Evolutionary conservation across 441 rosid genomes (phyloP), one percentile per base, ranked within the genome.

Genomic region (Jatropha podagrica): DNA sequence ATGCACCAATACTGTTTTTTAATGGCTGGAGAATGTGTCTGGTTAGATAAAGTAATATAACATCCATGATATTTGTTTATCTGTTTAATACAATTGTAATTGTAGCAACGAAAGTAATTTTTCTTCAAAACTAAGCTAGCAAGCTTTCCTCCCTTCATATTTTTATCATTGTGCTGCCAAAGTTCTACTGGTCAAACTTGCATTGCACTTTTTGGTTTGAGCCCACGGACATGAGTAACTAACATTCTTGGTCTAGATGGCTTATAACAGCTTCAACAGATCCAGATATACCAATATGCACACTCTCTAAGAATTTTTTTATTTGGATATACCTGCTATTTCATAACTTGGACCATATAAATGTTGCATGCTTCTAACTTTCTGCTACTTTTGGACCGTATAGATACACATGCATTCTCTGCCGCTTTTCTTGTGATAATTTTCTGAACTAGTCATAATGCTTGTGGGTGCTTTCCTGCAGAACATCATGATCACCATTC

Each of bases 401-500:
- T 42, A 0, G 46, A 3, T 42, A 32, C 32, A 32, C 32, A 32
- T 32, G 32, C 32, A 32, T 32, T 12, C 14, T 69, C 0, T 18
- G 46, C 18, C 13, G 38, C 40, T 40, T 51, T 76, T 3, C 32
- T n/a, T 63, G 11, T 75, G 38, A 37, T 23, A 63, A 17, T 52
- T n/a, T 40, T 63, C 40, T 67, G 58, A 66, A 60, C 60, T 63
- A 52, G 66, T 26, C 38, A 9, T 40, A 38, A 38, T 44, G 5
- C 40, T 20, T 72, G 46, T 73, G 83, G 72, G 18, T 64, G 71
- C 63, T 69, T 38, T 42, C n/a, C 1, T 72, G 82, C 91, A 92
- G 94, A 88, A 52, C 90, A 88, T 85, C 89, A 89, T 76, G 84
- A 65, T 79, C 89, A 85, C 72, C 98, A 91, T 82, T 76, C 91